Evolutionary conservation across 306 rosid species (phyloP).

Genomic region (Amphicarpaea edgeworthii): DNA sequence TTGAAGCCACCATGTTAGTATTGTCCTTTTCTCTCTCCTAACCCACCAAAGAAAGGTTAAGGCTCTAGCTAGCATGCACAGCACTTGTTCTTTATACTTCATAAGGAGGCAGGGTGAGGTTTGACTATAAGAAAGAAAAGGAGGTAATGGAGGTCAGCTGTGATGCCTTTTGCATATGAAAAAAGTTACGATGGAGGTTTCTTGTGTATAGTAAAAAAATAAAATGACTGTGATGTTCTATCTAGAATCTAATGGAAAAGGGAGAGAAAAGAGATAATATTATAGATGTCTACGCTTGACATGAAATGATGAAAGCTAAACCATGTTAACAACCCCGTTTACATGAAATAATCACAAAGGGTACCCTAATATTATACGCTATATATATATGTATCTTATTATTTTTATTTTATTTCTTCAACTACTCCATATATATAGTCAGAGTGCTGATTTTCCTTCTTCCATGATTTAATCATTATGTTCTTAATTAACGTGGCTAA

Average conservation of each 20-base stretch:
- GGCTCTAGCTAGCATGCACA: constrained; percentile 9
- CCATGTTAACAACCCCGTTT: not conserved
- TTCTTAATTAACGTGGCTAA: constrained; percentile 10
- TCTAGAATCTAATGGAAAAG: constrained; percentile 33
- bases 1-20: constrained; percentile 50
- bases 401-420: not conserved
- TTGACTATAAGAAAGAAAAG: constrained; percentile 48
- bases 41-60: constrained; percentile 38
- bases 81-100: not conserved
- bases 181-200: constrained; percentile 35
- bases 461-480: constrained; percentile 14
- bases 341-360: constrained; percentile 16
- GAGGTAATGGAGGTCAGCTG: constrained; percentile 51
- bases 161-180: constrained; percentile 42
- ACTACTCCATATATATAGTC: constrained; percentile 8
- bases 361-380: constrained; percentile 1
- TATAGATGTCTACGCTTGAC: not conserved
- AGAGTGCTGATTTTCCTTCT: constrained; percentile 19
- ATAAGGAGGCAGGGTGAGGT: constrained; percentile 41
- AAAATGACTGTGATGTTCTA: constrained; percentile 32
- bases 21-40: constrained; percentile 40
- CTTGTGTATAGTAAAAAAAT: constrained; percentile 27
- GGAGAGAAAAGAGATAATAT: not conserved
- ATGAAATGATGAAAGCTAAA: not conserved
- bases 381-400: not conserved